Conservation (phyloP, 441 rosid genomes). For the Metrosideros polymorpha region DNA sequence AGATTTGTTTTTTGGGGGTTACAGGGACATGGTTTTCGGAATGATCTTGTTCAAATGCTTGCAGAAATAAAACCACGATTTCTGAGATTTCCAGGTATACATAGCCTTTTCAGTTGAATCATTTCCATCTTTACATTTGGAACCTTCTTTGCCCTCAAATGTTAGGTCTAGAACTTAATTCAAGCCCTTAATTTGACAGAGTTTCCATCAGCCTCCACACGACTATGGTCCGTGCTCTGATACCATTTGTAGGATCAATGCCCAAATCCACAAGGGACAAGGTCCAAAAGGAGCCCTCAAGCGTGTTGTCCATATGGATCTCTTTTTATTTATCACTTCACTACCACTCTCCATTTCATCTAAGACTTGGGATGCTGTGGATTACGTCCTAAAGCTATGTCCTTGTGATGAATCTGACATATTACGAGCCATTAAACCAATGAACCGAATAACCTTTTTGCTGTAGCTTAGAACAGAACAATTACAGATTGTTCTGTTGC, state of each 20-base stretch:
- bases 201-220: background rate
- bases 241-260: background rate
- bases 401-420: background rate
- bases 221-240: background rate
- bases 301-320: background rate
- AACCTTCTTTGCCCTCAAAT: background rate
- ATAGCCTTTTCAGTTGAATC: background rate
- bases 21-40: conserved; percentile 89
- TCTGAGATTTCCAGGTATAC: conserved; percentile 75
- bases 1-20: background rate
- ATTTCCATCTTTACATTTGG: background rate
- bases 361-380: background rate
- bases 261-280: background rate
- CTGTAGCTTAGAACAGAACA: background rate
- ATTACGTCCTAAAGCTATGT: background rate
- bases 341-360: background rate
- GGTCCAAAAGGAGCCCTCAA: background rate
- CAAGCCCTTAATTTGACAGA: background rate
- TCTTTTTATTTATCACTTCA: background rate
- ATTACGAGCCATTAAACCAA: background rate
- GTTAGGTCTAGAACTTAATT: background rate
- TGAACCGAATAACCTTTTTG: background rate
- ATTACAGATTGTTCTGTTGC: background rate
- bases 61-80: conserved; percentile 61
- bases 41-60: conserved; percentile 62